Evolutionary conservation across 1,139 yeast genomes (phyloP).

Genomic region (Magnusiomyces paraingens): DNA sequence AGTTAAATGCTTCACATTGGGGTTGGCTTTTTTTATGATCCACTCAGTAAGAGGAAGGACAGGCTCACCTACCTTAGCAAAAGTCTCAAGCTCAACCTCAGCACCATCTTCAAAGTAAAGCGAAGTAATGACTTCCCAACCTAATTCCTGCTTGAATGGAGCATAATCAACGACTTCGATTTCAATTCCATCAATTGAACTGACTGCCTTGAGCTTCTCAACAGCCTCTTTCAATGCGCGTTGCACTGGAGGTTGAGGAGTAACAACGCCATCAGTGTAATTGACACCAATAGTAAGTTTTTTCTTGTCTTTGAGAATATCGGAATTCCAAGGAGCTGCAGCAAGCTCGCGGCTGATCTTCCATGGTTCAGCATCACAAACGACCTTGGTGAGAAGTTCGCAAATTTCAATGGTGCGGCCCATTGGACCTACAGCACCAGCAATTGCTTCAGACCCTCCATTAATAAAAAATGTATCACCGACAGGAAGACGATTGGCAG

Average conservation of each 20-base stretch:
- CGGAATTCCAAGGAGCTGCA: conserved; percentile 45
- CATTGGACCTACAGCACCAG: conserved; percentile 44
- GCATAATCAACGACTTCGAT: conserved; percentile 40
- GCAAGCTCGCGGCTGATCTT: conserved; percentile 42
- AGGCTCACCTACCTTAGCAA: conserved; percentile 44
- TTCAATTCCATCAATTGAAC: conserved; percentile 26
- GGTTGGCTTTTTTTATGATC: conserved; percentile 21
- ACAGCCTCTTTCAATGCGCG: conserved; percentile 36
- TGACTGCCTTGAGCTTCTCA: conserved; percentile 33
- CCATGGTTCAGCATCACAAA: conserved; percentile 54
- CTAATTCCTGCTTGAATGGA: conserved; percentile 34
- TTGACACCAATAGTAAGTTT: conserved; percentile 33
- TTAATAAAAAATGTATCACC: conserved; percentile 41
- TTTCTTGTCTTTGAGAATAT: conserved; percentile 35
- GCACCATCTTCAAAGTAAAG: conserved; percentile 48
- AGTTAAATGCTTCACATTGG: conserved; percentile 20
- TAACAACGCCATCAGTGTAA: conserved; percentile 33
- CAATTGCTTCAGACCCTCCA: conserved; percentile 43
- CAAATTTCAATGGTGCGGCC: conserved; percentile 50
- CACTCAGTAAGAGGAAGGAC: conserved; percentile 27
- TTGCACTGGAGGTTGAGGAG: conserved; percentile 46
- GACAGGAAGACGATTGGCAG: conserved; percentile 44
- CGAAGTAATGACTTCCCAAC: conserved; percentile 36
- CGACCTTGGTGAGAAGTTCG: conserved; percentile 47
- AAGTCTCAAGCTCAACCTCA: conserved; percentile 31